These are phyloP conservation scores for Clonostachys byssicola DNA, from an alignment of 2,329 filamentous ascomycete genomes.

Conservation along the genomic window DNA sequence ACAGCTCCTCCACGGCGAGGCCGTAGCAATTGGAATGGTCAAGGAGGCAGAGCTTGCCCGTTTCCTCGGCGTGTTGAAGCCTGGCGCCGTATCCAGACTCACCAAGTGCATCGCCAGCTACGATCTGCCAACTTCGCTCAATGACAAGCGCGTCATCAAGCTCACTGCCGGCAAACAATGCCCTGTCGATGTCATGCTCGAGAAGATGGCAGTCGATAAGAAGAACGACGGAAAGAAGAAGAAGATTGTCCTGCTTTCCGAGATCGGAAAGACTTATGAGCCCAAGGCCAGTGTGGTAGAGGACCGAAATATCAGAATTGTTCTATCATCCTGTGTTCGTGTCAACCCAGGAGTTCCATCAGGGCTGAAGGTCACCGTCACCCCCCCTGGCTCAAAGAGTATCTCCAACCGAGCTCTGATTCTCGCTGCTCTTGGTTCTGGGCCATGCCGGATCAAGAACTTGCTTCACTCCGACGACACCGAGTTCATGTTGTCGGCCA, in stretches of 20 bases:
- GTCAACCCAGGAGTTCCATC: constrained; percentile 69
- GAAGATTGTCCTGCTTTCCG: constrained; percentile 89
- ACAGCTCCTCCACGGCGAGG: constrained; percentile 92
- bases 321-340: constrained; percentile 74
- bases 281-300: constrained; percentile 84
- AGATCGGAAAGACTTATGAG: constrained; percentile 85
- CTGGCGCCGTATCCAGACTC: constrained; percentile 82
- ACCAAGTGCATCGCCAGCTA: constrained; percentile 95
- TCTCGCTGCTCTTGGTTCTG: constrained; percentile 84
- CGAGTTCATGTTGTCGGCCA: constrained; percentile 94
- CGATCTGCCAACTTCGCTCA: constrained; percentile 78
- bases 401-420: constrained; percentile 94
- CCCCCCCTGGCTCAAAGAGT: constrained; percentile 93
- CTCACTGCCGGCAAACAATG: constrained; percentile 84
- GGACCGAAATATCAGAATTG: constrained; percentile 76
- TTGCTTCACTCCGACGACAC: constrained; percentile 95
- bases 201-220: constrained; percentile 97
- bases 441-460: constrained; percentile 85
- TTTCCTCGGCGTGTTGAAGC: constrained; percentile 79
- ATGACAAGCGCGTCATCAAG: constrained; percentile 77
- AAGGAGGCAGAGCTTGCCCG: constrained; percentile 94
- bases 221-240: constrained; percentile 96
- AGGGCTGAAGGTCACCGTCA: constrained; percentile 67
- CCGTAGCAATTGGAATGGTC: constrained; percentile 96
- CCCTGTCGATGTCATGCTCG: constrained; percentile 77